Base-by-base conservation (phyloP, 306 rosid species). In the Neltuma alba region DNA sequence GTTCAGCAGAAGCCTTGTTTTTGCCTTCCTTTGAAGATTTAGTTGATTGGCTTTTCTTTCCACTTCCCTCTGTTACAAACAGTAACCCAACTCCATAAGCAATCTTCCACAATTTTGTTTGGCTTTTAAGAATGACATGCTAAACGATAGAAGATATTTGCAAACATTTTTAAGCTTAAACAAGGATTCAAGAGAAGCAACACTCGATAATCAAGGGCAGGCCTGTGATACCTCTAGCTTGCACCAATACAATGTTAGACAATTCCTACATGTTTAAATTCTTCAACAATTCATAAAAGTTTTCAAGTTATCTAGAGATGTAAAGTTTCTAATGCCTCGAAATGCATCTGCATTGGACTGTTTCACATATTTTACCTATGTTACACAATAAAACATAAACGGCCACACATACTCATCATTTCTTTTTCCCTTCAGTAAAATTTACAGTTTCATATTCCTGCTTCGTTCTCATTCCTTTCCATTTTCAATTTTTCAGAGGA, bases 11-110 rank as follows among this genome's bases (percentile, higher is more conserved):
- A 1, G 23, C 57, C 57, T 48, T 48, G 21, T 10, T 10, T 48
- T 18, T 10, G 57, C 25, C 6, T 18, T 48, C 57, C 5, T 48
- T 48, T 23, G 7, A 20, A 20, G 57, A 48, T 18, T 48, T 48
- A 10, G 25, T 20, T 20, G 23, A 20, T 50, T 50, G 57, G 25
- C 87, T 89, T 86, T 91, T 91, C 87, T 93, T 93, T 76, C 86
- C 92, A 45, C 27, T 61, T 48, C 83, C 85, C 61, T 91, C 98
- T 91, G 89, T 63, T 31, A 74, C 57, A 84, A 80, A 86, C 48
- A 76, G 75, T 12, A 27, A 78, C 48, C 69, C 15, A 30, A 41
- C 62, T 47, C 69, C 7, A 37, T 66, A 76, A 80, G 80, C 50
- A 64, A 50, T 40, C 71, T 65, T 85, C 30, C 72, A 75, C 23